Evolutionary conservation across 2,329 filamentous ascomycete genomes (phyloP), one percentile per base, ranked within the genome.

Genomic region (Aspergillus fructus): DNA sequence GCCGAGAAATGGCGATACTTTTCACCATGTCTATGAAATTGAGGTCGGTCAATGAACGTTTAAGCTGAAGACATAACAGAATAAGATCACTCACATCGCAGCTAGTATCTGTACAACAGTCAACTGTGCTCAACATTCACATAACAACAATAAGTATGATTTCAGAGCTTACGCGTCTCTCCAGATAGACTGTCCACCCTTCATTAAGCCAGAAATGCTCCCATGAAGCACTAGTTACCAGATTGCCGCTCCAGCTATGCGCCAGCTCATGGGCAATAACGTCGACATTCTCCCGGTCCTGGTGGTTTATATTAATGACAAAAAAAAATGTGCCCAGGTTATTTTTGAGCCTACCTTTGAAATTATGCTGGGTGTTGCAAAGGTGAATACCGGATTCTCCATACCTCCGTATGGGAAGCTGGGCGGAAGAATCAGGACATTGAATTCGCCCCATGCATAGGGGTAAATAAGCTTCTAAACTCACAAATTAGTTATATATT

Each of bases 361-460:
- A 69, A 99, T 92, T 65, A 97, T 89, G 37, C 92, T 96, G 2
- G 93, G 93, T 1, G 94, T 97, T 1, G 93, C 93, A 72, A 96
- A 97, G 0, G 94, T 97, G 77, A 90, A 96, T 53, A 96, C 87
- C 0, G 93, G 93, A 71, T 97, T 96, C 74, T 96, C 92, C 83
- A 77, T 77, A 75, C 89, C 89, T 68, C 91, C 91, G 67, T 94
- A 96, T 0, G 91, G 91, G 73, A 96, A 97, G 65, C 89, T 93
- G 1, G 91, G 90, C 4, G 93, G 93, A 33, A 97, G 80, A 4
- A 97, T 89, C 21, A 97, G 80, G 9, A 96, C 90, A 65, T 97
- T 97, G 80, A 97, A 97, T 65, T 93, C 88, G 15, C 91, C 93
- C 94, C 94, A 99, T 58, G 86, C 85, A 74, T 99, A 97, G 0